A percentile compares a stretch with the other conserved stretches of the same genome.
Conservation (phyloP, 441 rosid species). For the Monsonia emarginata region DNA sequence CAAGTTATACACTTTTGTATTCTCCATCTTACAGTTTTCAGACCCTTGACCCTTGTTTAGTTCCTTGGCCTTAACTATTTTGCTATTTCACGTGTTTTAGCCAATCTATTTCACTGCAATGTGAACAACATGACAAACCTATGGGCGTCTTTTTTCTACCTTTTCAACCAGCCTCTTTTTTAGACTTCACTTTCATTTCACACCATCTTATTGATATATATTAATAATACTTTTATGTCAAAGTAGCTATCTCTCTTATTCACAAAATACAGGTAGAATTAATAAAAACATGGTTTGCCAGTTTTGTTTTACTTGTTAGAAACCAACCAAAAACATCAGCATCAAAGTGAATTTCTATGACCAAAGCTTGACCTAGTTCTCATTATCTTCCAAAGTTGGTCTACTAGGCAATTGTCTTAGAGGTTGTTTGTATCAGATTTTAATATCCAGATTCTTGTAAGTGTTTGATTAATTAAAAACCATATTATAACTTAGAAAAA, state of each 20-base stretch:
- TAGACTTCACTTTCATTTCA: not conserved
- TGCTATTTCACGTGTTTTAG: not conserved
- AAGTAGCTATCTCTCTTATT: not conserved
- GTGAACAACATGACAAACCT: not conserved
- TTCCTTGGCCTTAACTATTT: not conserved
- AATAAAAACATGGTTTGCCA: not conserved
- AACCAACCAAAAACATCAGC: not conserved
- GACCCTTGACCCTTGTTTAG: not conserved
- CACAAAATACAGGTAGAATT: not conserved
- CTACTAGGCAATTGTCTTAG: too few relatives aligned
- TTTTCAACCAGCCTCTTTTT: not conserved
- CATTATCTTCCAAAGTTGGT: too few relatives aligned
- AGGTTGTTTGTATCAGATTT: too few relatives aligned
- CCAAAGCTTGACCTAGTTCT: not conserved
- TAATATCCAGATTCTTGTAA: too few relatives aligned
- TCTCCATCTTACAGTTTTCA: not conserved
- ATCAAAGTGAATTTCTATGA: not conserved
- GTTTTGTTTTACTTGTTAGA: not conserved
- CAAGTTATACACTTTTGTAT: too few relatives aligned
- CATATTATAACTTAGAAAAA: too few relatives aligned
- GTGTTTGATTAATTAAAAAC: too few relatives aligned
- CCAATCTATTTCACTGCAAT: not conserved
- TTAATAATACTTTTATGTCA: not conserved
- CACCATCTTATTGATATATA: not conserved
- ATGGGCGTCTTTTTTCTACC: not conserved